Evolutionary conservation across 495 filamentous ascomycete genomes (phyloP).

Genomic region (Trichoderma virens): DNA sequence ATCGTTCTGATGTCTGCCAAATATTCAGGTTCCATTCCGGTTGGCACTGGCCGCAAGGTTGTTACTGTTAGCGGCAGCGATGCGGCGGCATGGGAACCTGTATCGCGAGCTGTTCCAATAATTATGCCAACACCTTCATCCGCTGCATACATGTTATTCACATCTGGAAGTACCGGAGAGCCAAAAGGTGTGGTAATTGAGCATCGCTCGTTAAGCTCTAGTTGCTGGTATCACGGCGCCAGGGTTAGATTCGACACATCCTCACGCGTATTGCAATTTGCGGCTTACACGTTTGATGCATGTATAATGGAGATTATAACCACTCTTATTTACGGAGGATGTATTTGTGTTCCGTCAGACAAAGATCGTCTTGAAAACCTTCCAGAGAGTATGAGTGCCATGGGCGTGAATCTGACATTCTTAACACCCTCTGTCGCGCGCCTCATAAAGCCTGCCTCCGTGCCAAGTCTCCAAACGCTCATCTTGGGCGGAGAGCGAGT

Average conservation of each 20-base stretch:
- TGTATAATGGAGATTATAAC: too few relatives aligned
- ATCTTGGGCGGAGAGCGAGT: slow-evolving; percentile 28
- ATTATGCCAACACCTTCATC: slow-evolving; percentile 18
- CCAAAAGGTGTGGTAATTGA: slow-evolving; percentile 35
- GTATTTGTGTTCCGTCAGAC: slow-evolving; percentile 11
- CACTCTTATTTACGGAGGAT: slow-evolving; percentile 29
- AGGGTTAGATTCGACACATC: slow-evolving; percentile 17
- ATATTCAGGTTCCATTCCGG: too few relatives aligned
- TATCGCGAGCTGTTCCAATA: too few relatives aligned
- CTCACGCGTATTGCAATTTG: slow-evolving; percentile 29
- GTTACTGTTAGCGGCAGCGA: too few relatives aligned
- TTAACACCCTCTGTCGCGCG: slow-evolving; percentile 19
- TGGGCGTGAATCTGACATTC: not conserved
- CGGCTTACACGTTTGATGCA: slow-evolving; percentile 48
- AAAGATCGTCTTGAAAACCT: not conserved
- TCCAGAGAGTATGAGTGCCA: not conserved
- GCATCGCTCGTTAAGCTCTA: slow-evolving; percentile 16
- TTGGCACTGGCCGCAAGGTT: too few relatives aligned
- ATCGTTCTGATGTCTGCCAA: too few relatives aligned
- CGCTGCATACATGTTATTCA: slow-evolving; percentile 39
- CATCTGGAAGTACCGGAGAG: slow-evolving; percentile 47
- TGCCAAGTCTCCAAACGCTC: slow-evolving; percentile 23
- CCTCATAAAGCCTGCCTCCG: slow-evolving; percentile 24
- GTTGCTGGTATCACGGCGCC: not conserved
- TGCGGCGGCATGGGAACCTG: too few relatives aligned